phyloP scores from a whole-genome alignment of 1,139 yeast species.

The Lodderomyces theae region DNA sequence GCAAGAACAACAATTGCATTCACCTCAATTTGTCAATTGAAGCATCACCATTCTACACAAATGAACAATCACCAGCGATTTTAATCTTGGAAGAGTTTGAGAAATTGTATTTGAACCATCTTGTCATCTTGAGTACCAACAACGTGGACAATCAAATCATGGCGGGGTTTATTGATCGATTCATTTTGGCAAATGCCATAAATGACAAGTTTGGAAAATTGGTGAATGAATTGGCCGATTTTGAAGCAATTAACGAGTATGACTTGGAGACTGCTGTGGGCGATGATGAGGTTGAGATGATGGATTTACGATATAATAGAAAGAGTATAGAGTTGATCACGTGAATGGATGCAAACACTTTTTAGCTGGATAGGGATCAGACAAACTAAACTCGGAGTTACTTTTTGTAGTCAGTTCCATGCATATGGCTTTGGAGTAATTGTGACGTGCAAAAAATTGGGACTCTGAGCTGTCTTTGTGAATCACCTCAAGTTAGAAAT shows the following conservation, averaged over 20 bases:
- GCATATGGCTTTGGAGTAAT: too few relatives aligned
- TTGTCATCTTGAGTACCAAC: constrained; percentile 26
- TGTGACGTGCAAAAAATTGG: too few relatives aligned
- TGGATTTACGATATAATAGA: constrained; percentile 17
- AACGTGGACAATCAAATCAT: constrained; percentile 19
- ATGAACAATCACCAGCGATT: constrained; percentile 35
- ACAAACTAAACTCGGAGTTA: too few relatives aligned
- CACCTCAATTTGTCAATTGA: constrained; percentile 21
- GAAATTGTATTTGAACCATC: constrained; percentile 37
- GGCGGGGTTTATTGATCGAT: constrained; percentile 44
- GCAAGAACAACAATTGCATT: constrained; percentile 11
- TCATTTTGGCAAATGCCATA: constrained; percentile 31
- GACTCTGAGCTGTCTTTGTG: too few relatives aligned
- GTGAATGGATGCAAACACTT: constrained; percentile 10
- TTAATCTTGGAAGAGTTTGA: constrained; percentile 41
- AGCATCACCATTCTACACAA: constrained; percentile 23
- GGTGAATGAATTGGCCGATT: constrained; percentile 16
- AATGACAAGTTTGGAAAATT: constrained; percentile 27
- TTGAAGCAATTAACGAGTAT: constrained; percentile 14
- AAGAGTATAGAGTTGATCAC: constrained; percentile 31
- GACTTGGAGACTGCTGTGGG: constrained; percentile 17
- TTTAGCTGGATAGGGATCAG: background rate
- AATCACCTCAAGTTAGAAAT: too few relatives aligned
- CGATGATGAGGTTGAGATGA: constrained; percentile 9
- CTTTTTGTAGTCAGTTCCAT: too few relatives aligned